Percentiles rank a stretch among this genome's conserved stretches.
Evolutionary conservation across 768 basidiomycete genomes (phyloP).

Genomic region (Trametes elegans): DNA sequence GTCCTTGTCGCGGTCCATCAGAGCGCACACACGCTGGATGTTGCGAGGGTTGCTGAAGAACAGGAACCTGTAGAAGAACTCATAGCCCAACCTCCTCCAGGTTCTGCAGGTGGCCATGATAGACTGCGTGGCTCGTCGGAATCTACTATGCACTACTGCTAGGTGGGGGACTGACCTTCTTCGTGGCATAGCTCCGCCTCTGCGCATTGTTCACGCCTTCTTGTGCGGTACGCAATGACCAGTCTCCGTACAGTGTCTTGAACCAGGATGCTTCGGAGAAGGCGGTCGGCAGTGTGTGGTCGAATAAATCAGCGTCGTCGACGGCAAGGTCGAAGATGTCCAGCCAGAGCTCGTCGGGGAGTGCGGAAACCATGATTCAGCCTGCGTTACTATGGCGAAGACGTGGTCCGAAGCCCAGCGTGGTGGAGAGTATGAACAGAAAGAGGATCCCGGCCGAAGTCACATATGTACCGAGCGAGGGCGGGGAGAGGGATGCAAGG

Average conservation of each 20-base stretch:
- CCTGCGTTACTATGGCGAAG: background rate
- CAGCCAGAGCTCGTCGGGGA: conserved; percentile 70
- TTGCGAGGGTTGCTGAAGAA: conserved; percentile 63
- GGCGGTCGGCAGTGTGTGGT: conserved; percentile 55
- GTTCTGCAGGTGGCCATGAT: conserved; percentile 66
- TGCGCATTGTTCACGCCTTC: conserved; percentile 59
- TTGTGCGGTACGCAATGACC: conserved; percentile 59
- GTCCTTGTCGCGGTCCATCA: conserved; percentile 50
- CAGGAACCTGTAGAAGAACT: conserved; percentile 67
- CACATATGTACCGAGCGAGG: conserved; percentile 9
- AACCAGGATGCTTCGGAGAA: conserved; percentile 69
- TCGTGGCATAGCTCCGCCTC: conserved; percentile 58
- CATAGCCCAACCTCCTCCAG: conserved; percentile 60
- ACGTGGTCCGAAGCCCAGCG: background rate
- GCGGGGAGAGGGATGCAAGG: background rate
- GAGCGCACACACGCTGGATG: conserved; percentile 48
- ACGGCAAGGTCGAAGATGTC: conserved; percentile 70
- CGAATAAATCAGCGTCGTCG: conserved; percentile 68
- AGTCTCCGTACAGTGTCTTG: conserved; percentile 45
- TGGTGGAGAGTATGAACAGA: background rate
- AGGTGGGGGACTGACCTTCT: conserved; percentile 50
- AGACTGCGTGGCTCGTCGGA: conserved; percentile 41
- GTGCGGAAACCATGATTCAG: conserved; percentile 28
- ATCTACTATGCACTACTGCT: background rate
- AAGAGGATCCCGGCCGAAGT: background rate